A percentile compares a stretch with the other conserved stretches of the same genome.
phyloP scores from a whole-genome alignment of 169 alveolate genomes.

The Cryptosporidium meleagridis region DNA sequence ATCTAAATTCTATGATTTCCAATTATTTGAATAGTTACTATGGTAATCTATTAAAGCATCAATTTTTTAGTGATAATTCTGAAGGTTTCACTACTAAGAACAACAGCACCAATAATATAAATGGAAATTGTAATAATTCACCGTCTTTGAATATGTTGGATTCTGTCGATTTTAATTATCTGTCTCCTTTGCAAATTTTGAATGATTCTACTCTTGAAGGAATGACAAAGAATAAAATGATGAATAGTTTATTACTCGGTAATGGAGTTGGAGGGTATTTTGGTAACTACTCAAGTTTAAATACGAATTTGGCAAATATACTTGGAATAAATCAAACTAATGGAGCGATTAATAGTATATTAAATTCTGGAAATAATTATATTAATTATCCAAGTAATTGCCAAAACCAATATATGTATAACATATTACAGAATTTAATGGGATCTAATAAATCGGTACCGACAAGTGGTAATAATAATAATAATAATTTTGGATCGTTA shows the following conservation, averaged over 20 bases:
- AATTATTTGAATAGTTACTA: not conserved
- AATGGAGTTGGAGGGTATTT: not conserved
- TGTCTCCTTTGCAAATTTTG: not conserved
- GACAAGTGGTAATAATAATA: not conserved
- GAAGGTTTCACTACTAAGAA: not conserved
- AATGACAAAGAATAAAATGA: not conserved
- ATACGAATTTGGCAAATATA: not conserved
- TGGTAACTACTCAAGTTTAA: not conserved
- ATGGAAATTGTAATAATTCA: not conserved
- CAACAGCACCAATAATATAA: not conserved
- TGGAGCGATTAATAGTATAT: not conserved
- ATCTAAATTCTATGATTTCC: not conserved
- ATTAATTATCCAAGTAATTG: not conserved
- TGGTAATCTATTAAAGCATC: not conserved
- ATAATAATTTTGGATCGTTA: not conserved
- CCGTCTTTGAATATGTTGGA: not conserved
- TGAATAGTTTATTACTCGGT: not conserved
- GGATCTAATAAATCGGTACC: not conserved
- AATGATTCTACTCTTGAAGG: not conserved
- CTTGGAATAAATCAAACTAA: not conserved
- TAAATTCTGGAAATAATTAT: not conserved
- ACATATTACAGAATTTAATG: not conserved
- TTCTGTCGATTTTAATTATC: not conserved
- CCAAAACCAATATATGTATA: not conserved
- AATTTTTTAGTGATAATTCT: not conserved